Base-by-base conservation (phyloP, 495 filamentous ascomycete species). In the Antarctomyces pellizariae region DNA sequence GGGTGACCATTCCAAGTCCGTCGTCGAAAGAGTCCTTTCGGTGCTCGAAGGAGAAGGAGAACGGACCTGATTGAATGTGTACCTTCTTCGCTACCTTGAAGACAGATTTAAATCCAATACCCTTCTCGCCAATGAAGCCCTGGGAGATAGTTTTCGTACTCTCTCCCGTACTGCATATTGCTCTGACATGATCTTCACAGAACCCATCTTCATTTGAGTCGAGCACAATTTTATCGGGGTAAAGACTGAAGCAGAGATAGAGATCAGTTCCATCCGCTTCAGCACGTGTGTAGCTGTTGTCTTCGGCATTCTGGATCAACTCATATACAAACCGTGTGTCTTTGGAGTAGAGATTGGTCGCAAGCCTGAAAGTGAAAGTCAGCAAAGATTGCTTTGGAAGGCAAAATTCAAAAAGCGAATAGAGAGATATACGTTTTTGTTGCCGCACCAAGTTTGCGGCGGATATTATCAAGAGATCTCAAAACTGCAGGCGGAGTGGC, bases 51-150 rank as follows among this genome's bases (percentile, higher is more conserved):
- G 22, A 35, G 44, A 57, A 59, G 7, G 44, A 49, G 24, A 47
- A 56, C 2, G 32, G 7, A 9, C 49, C 41, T 2, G 50, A 55
- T 18, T 47, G 36, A 9, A 58, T 47, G 10, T 44, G 41, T 0
- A 53, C 54, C 18, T 46, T 47, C 19, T 36, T 35, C 2, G 54
- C 49, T 2, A 45, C 46, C 23, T 43, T 52, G 37, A 58, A 59
- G 2, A 59, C 48, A 1, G 52, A 57, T 29, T 58, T 58, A 39
- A 58, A 59, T 0, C 56, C 54, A 20, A 57, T 53, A 7, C 52
- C 53, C 25, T 59, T 59, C 25, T 54, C 54, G 9, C 54, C 56
- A 29, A 49, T 50, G 29, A 50, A 52, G 2, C 40, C 38, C 11
- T 36, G 33, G 2, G 26, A 7, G 14, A 12, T 31, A 0, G 33